Base-by-base conservation (phyloP, 176 grass and related monocot species). In the Stipa capillata region DNA sequence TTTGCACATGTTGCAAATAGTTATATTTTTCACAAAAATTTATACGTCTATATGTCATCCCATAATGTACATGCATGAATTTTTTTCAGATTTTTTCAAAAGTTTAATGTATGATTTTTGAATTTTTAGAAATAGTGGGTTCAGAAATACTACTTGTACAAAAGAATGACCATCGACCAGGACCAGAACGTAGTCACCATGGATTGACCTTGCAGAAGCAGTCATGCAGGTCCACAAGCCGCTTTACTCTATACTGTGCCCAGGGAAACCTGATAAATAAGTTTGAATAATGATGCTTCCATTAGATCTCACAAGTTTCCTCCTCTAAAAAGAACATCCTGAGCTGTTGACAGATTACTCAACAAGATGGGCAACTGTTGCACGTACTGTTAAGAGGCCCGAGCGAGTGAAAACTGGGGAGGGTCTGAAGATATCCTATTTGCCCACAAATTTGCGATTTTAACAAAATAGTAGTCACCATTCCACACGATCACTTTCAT, bases 371-470 rank as follows among this genome's bases (percentile, higher is more conserved):
- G 29, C 13, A 9, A 35, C 1, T 57, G 24, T 40, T 88, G 27
- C 17, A 61, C 37, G 20, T 29, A 12, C 51, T 5, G 16, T 61
- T 76, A 43, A 45, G 43, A 10, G 31, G 23, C 4, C 0, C 10
- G 64, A 8, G 14, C 66, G 28, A 7, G 2, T 41, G 85, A 55
- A 66, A 90, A 64, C 21, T 48, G 68, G 28, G 91, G 79, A 81
- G 82, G 85, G 58, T 86, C 59, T 48, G 49, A 45, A 52, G 82
- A 88, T 35, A 90, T 58, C 74, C 42, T 25, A 77, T 94, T 94
- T 14, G 83, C 82, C 88, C 91, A 94, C 18, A 94, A 64, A 73
- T 94, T 94, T 14, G 65, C 79, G 13, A 78, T 70, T 79, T 94
- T 90, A 34, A 90, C 34, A 74, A 85, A 86, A 81, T 84, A 94